Percentiles rank a stretch among this genome's conserved stretches.
Evolutionary conservation across 352 stramenopile species (phyloP).

Genomic region (Phytophthora syringae): DNA sequence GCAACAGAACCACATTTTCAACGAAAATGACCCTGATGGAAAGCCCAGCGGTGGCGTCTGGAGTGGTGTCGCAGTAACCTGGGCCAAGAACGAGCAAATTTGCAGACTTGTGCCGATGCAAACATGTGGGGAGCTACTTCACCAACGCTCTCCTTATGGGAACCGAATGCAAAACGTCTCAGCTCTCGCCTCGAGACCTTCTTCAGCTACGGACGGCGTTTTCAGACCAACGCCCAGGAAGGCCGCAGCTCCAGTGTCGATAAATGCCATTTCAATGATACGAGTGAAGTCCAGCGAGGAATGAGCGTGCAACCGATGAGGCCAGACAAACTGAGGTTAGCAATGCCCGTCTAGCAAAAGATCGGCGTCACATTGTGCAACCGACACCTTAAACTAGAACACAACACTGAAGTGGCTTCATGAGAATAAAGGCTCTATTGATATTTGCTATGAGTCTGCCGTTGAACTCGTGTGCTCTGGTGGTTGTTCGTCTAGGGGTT

Average conservation of each 20-base stretch:
- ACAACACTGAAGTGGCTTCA: neutral
- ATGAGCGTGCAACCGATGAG: neutral
- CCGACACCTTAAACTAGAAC: neutral
- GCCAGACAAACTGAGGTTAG: constrained; percentile 8
- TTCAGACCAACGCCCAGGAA: neutral
- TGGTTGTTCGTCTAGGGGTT: constrained; percentile 9
- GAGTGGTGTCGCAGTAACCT: neutral
- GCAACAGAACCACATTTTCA: no score
- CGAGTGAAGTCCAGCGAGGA: neutral
- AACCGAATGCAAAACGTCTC: constrained; percentile 28
- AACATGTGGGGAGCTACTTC: constrained; percentile 14
- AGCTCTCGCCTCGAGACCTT: neutral
- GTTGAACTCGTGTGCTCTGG: constrained; percentile 19
- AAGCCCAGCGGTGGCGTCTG: neutral
- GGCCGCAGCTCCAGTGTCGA: neutral
- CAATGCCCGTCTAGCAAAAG: constrained; percentile 1
- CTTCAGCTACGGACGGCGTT: no score
- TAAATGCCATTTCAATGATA: neutral
- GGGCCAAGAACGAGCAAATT: neutral
- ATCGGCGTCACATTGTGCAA: neutral
- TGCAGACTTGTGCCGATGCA: neutral
- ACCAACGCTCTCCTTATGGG: constrained; percentile 8
- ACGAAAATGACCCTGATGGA: no score
- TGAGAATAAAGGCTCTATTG: constrained; percentile 17
- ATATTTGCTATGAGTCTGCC: constrained; percentile 18